Base-by-base conservation (phyloP, 805 yeast genomes). In the Saccharomycopsis fodiens region DNA sequence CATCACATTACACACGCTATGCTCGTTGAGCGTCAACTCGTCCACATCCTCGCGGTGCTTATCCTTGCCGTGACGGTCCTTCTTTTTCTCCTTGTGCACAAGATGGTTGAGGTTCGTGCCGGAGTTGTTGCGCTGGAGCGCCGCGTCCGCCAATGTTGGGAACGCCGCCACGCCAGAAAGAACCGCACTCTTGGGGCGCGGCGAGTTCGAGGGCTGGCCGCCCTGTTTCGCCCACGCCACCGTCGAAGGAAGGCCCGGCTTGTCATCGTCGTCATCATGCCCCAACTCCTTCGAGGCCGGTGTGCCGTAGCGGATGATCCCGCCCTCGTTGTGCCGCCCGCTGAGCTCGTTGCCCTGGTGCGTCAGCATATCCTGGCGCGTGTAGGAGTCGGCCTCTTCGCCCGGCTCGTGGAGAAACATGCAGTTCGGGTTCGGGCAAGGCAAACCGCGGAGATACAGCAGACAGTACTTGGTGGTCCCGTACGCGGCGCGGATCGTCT, bases 391-490 rank as follows among this genome's bases (percentile, higher is more conserved):
- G 1, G 97, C 97, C 63, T 93, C 98, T 69, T 93, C 99, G 48
- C 99, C 98, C 4, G 98, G 98, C 65, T 93, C 98, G 63, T 93
- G 99, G 57, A 93, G 72, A 59, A 93, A 93, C 98, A 93, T 93
- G 73, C 99, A 93, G 59, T 88, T 87, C 52, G 97, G 97, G 65
- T 93, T 93, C 49, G 96, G 98, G 67, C 99, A 93, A 7, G 93
- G 82, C 61, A 86, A 94, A 31, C 96, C 97, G 55, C 97, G 75
- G 53, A 93, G 68, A 60, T 93, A 93, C 2, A 95, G 83, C n/a
- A 96, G 86, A 63, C 99, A 93, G 68, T 93, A 93, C 64, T 93
- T 93, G 10, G 99, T 93, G 3, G 98, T 93, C 60, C 99, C 99
- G 63, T 89, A 95, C 0, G 97, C 97, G 13, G 98, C 98, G 51